phyloP scores from a whole-genome alignment of 805 yeast species.

The Limtongia smithiae region DNA sequence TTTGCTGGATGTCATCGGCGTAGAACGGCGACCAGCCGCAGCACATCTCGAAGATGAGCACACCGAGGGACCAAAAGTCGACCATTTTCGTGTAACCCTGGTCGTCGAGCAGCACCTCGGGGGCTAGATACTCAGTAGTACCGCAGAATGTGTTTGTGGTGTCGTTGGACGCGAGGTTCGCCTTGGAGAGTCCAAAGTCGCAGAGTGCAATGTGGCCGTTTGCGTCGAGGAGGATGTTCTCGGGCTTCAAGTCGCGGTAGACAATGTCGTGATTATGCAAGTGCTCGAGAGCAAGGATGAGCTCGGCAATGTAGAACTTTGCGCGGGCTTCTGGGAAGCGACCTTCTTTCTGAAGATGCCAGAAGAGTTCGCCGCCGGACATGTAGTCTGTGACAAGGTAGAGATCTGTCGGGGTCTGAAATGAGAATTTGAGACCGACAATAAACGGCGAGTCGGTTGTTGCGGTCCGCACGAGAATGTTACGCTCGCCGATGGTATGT shows the following conservation, averaged over 20 bases:
- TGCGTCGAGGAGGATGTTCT: slow-evolving; percentile 90
- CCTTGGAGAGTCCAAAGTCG: slow-evolving; percentile 95
- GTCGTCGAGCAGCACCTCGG: slow-evolving; percentile 92
- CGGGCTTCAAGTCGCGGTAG: slow-evolving; percentile 95
- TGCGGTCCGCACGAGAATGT: slow-evolving; percentile 88
- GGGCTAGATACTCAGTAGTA: slow-evolving; percentile 96
- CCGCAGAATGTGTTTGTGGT: slow-evolving; percentile 98
- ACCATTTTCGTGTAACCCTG: slow-evolving; percentile 98
- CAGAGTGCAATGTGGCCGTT: slow-evolving; percentile 96
- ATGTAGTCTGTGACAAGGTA: slow-evolving; percentile 94
- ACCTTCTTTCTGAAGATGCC: slow-evolving; percentile 97
- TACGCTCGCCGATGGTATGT: slow-evolving; percentile 95
- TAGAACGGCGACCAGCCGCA: slow-evolving; percentile 99
- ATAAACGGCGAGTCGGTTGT: slow-evolving; percentile 87
- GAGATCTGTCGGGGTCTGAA: slow-evolving; percentile 90
- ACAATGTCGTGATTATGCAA: slow-evolving; percentile 94
- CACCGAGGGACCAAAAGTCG: slow-evolving; percentile 98
- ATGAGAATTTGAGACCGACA: slow-evolving; percentile 91
- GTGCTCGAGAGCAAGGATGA: slow-evolving; percentile 88
- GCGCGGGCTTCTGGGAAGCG: slow-evolving; percentile 91
- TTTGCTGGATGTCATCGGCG: slow-evolving; percentile 96
- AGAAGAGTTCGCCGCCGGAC: slow-evolving; percentile 96
- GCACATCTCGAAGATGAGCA: slow-evolving; percentile 95
- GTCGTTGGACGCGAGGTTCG: slow-evolving; percentile 73
- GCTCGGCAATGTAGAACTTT: slow-evolving; percentile 93